These are phyloP conservation scores for Phalaenopsis equestris DNA, from an alignment of 106 monocot species.

Conservation along the genomic window DNA sequence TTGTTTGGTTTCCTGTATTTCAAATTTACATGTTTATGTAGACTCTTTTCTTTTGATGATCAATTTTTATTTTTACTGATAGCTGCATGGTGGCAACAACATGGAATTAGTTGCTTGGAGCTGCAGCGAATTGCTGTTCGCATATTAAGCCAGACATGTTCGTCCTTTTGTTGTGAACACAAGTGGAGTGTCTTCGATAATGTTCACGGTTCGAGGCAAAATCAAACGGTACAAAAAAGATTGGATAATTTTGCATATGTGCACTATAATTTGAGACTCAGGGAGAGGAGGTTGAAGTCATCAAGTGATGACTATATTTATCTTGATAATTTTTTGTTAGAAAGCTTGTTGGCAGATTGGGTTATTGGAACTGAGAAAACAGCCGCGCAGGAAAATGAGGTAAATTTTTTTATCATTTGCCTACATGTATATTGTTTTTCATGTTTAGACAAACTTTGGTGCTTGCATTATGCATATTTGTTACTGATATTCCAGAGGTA, in stretches of 20 bases:
- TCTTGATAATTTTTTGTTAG: conserved; percentile 21
- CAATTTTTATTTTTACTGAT: neutral
- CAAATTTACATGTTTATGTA: no score
- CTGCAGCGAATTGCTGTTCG: conserved; percentile 46
- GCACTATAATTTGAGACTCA: conserved; percentile 45
- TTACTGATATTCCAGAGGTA: no score
- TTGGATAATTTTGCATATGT: conserved; percentile 25
- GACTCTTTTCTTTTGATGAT: neutral
- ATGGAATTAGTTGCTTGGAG: conserved; percentile 55
- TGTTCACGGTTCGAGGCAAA: conserved; percentile 17
- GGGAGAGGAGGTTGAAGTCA: conserved; percentile 28
- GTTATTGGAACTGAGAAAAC: conserved; percentile 19
- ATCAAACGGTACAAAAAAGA: conserved; percentile 29
- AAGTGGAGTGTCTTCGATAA: conserved; percentile 29
- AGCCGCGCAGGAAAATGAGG: conserved; percentile 25
- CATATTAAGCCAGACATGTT: conserved; percentile 52
- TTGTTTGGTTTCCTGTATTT: no score
- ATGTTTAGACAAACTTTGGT: no score
- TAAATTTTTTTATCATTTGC: neutral
- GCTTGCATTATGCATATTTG: no score
- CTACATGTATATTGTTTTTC: no score
- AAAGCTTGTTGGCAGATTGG: conserved; percentile 38
- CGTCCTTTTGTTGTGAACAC: conserved; percentile 30
- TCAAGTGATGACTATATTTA: conserved; percentile 9
- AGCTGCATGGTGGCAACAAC: conserved; percentile 70